Evolutionary conservation across 2,329 filamentous ascomycete species (phyloP), one percentile per base, ranked within the genome.

Genomic region (Cladosporium colombiae): DNA sequence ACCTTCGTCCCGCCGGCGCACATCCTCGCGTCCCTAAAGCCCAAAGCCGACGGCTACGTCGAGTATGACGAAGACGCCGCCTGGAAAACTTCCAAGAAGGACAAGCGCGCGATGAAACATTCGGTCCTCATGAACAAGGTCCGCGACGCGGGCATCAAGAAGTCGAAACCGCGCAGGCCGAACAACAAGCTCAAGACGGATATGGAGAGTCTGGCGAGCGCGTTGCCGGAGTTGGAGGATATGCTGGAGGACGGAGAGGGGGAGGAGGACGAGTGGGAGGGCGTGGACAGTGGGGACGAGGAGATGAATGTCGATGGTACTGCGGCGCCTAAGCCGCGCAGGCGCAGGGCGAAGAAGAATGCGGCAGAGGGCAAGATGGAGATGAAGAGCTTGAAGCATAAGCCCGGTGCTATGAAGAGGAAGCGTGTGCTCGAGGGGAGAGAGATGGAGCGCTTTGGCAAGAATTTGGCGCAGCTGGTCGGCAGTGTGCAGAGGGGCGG

Each of bases 371-470:
- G 87, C 0, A 91, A 89, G 72, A 85, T 95, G 60, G 83, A 86
- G 67, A 89, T 91, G 70, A 90, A 88, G 81, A 94, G 90, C 67
- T 74, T 98, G 73, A 89, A 86, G 78, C 89, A 86, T 68, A 83
- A 88, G 63, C 91, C 88, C 2, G 94, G 94, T 0, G 92, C 92
- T 25, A 84, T 93, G 80, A 96, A 92, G 85, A 84, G 86, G 74
- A 95, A 92, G 80, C 91, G 93, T 79, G 89, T 85, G 78, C 75
- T 98, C 35, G 91, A 97, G 66, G 87, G 82, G 77, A 82, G 86
- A 66, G 94, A 98, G 84, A 90, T 91, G 81, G 88, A 93, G 77
- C 83, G 94, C 67, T 97, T 98, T 76, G 89, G 88, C 44, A 86
- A 84, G 75, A 97, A 92, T 75, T 83, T 98, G 84, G 93, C 91